Conservation (phyloP, 257 asterid genomes). For the Plantago elongata region DNA sequence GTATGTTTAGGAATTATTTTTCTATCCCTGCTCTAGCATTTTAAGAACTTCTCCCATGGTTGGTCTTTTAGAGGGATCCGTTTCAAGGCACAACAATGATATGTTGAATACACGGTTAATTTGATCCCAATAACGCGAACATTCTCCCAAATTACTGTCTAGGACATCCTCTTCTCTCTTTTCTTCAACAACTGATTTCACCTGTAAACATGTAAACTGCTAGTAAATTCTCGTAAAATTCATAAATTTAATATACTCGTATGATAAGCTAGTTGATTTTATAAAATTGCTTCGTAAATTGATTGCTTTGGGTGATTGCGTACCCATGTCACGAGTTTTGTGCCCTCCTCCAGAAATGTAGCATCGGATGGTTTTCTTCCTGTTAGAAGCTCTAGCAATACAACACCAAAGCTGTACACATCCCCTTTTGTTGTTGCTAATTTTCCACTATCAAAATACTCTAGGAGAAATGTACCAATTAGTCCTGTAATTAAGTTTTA, state of each 20-base stretch:
- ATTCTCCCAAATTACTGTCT: conserved; percentile 51
- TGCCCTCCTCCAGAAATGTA: conserved; percentile 82
- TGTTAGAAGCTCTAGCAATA: conserved; percentile 78
- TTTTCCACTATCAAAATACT: conserved; percentile 80
- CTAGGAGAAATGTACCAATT: conserved; percentile 38
- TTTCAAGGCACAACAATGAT: conserved; percentile 69
- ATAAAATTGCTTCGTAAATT: too few relatives aligned
- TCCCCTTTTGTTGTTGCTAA: conserved; percentile 80
- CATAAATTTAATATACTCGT: too few relatives aligned
- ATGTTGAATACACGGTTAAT: conserved; percentile 47
- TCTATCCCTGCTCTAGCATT: conserved; percentile 57
- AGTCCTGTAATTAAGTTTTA: not conserved
- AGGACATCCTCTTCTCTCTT: conserved; percentile 65
- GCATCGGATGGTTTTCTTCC: conserved; percentile 79
- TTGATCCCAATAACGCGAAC: conserved; percentile 36
- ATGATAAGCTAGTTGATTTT: too few relatives aligned
- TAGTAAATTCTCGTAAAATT: too few relatives aligned
- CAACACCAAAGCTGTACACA: conserved; percentile 91
- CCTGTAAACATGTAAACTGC: conserved; percentile 36
- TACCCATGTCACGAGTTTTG: conserved; percentile 95
- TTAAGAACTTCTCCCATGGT: conserved; percentile 72
- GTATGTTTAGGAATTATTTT: not conserved
- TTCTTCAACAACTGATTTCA: conserved; percentile 70
- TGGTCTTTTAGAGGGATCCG: conserved; percentile 73
- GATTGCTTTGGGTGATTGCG: too few relatives aligned